Evolutionary conservation across 768 basidiomycete species (phyloP).

Genomic region (Mycena epipterygia): DNA sequence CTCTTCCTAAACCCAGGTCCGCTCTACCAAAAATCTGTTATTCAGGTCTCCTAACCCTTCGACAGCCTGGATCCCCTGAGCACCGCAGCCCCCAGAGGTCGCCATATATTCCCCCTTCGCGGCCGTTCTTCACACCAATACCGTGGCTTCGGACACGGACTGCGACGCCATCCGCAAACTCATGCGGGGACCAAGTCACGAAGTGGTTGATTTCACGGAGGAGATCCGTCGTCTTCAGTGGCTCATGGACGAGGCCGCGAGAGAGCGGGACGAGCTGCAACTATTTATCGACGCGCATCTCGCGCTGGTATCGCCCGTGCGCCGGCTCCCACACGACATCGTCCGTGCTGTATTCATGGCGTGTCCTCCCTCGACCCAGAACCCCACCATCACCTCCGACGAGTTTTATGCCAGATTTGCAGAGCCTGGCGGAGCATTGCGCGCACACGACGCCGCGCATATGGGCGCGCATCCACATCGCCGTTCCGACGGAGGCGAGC

Average conservation of each 20-base stretch:
- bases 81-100: too few relatives aligned
- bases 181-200: not conserved
- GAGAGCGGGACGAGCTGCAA: not conserved
- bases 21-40: too few relatives aligned
- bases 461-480: slow-evolving; percentile 39
- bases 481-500: not conserved
- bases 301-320: slow-evolving; percentile 23
- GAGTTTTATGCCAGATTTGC: slow-evolving; percentile 36
- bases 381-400: not conserved
- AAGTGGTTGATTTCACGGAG: not conserved
- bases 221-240: not conserved
- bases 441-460: slow-evolving; percentile 40
- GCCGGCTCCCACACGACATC: slow-evolving; percentile 34
- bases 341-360: slow-evolving; percentile 39
- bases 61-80: too few relatives aligned
- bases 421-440: slow-evolving; percentile 40
- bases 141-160: not conserved
- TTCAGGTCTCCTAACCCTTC: too few relatives aligned
- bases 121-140: not conserved
- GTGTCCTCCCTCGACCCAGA: slow-evolving; percentile 27
- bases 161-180: not conserved
- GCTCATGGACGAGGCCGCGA: not conserved
- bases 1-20: too few relatives aligned
- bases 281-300: slow-evolving; percentile 16
- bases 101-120: not conserved